phyloP scores from a whole-genome alignment of 805 yeast species.

The Jamesozyma hellenica region DNA sequence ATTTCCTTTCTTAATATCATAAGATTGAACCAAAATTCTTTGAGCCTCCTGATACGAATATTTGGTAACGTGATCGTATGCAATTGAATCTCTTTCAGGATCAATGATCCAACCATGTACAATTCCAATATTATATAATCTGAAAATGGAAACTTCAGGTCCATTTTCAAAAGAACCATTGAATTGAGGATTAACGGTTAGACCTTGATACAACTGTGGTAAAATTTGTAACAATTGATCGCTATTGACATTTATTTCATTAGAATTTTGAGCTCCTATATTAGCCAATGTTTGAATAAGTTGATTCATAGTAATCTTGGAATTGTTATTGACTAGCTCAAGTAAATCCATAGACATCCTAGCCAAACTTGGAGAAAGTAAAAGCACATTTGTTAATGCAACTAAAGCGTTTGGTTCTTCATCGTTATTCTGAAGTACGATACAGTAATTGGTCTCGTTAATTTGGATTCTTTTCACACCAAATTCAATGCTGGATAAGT shows the following conservation, averaged over 20 bases:
- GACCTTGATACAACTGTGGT: conserved; percentile 60
- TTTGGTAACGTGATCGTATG: conserved; percentile 30
- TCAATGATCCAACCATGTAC: conserved; percentile 82
- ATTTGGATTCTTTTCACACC: conserved; percentile 19
- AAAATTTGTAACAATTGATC: conserved; percentile 41
- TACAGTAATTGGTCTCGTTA: conserved; percentile 34
- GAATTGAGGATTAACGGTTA: conserved; percentile 62
- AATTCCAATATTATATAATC: conserved; percentile 46
- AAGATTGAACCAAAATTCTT: conserved; percentile 40
- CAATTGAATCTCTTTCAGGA: conserved; percentile 29
- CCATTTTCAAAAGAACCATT: conserved; percentile 49
- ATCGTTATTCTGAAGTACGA: conserved; percentile 53
- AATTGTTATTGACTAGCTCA: conserved; percentile 25
- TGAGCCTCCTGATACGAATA: conserved; percentile 55
- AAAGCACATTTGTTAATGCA: conserved; percentile 61
- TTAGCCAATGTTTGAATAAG: conserved; percentile 45
- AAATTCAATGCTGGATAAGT: conserved; percentile 8
- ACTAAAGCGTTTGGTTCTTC: conserved; percentile 79
- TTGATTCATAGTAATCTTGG: conserved; percentile 30
- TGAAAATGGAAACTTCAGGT: conserved; percentile 47
- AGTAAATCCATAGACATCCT: conserved; percentile 13
- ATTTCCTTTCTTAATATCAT: conserved; percentile 27
- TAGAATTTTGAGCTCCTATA: conserved; percentile 29
- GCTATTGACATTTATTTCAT: conserved; percentile 26
- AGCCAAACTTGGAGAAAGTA: conserved; percentile 36